Percentiles rank a stretch among this genome's conserved stretches.
Evolutionary conservation across 495 filamentous ascomycete genomes (phyloP).

Genomic region (Xylaria intraflava): DNA sequence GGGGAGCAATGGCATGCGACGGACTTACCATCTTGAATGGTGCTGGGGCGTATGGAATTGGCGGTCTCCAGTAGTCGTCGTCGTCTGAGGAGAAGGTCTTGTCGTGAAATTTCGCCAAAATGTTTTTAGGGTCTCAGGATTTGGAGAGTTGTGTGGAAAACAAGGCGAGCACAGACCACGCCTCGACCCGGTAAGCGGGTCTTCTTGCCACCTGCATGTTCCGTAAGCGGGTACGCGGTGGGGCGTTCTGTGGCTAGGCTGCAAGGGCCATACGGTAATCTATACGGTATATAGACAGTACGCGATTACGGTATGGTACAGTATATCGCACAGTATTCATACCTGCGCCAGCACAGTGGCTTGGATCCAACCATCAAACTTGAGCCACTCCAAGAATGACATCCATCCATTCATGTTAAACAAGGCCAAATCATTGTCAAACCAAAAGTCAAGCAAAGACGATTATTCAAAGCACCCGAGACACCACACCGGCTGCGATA

Average conservation of each 20-base stretch:
- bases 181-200: not conserved
- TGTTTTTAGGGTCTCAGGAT: slow-evolving; percentile 26
- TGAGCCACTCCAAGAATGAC: no score
- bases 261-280: not conserved
- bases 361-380: not conserved
- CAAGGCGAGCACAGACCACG: slow-evolving; percentile 5
- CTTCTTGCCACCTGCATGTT: not conserved
- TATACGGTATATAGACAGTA: not conserved
- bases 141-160: slow-evolving; percentile 20
- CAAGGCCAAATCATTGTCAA: not conserved
- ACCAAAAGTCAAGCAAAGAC: no score
- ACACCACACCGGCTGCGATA: not conserved
- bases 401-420: no score
- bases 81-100: slow-evolving; percentile 12
- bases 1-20: slow-evolving; percentile 5
- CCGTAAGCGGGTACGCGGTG: not conserved
- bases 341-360: not conserved
- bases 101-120: slow-evolving; percentile 29
- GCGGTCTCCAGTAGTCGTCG: slow-evolving; percentile 30
- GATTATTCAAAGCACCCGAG: not conserved
- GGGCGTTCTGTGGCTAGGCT: not conserved
- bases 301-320: no score
- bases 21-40: slow-evolving; percentile 45
- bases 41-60: slow-evolving; percentile 28
- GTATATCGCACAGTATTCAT: no score